Base-by-base conservation (phyloP, 768 basidiomycete genomes). In the Mycena chlorophos region DNA sequence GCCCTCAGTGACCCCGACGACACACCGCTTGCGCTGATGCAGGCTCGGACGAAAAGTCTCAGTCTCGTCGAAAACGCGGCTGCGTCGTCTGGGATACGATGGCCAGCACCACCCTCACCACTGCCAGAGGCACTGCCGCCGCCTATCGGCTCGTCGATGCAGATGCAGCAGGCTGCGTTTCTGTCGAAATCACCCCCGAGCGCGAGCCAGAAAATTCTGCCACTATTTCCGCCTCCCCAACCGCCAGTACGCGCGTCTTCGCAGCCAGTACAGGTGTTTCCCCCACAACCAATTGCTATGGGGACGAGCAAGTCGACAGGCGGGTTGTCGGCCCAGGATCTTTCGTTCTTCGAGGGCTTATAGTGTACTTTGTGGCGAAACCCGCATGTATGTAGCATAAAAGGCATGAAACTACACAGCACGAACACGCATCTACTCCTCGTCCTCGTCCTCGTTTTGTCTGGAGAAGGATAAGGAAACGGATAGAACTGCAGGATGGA, bases 321-420 rank as follows among this genome's bases (percentile, higher is more conserved):
- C 13, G 87, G 86, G 3, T 68, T 93, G 48, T 88, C 87, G 3
- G 91, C 89, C 2, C 88, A 91, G 70, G 92, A 93, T 77, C 68
- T 93, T 49, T 90, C 87, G 17, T 94, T 94, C 69, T 94, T 94
- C 67, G 91, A 94, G 71, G 87, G 89, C 30, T 64, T 88, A 28
- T 89, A 68, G 68, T 14, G 28, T 57, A 20, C 17, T 8, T 34
- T 8, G 8, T 34, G 8, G 17, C 17, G 31, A 17, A 34, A 34
- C 8, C 31, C 17, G n/a, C n/a, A n/a, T n/a, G n/a, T n/a, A n/a
- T n/a, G n/a, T n/a, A n/a, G n/a, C n/a, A n/a, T n/a, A n/a, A n/a
- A n/a, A n/a, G n/a, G n/a, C n/a, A n/a, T n/a, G n/a, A n/a, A n/a
- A n/a, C n/a, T n/a, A n/a, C n/a, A n/a, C n/a, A n/a, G n/a, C n/a